These are phyloP conservation scores for Fusarium haematococcum DNA, from an alignment of 2,329 filamentous ascomycete species.

Conservation along the genomic window DNA sequence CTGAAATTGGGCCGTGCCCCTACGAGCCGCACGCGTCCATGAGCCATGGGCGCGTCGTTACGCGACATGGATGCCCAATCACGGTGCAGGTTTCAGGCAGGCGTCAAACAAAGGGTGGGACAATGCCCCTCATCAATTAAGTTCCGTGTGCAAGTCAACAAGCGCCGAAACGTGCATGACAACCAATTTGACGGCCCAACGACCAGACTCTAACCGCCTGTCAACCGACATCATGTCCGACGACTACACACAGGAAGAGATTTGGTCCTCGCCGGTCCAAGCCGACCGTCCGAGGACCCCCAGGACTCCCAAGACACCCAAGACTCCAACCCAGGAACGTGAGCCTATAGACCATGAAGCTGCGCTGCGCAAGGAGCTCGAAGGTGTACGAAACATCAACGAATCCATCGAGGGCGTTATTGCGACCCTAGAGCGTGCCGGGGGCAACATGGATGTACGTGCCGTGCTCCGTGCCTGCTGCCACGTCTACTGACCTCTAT, in stretches of 20 bases:
- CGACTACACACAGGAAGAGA: constrained; percentile 61
- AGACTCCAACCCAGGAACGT: constrained; percentile 58
- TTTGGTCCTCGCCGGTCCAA: constrained; percentile 58
- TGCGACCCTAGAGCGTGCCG: constrained; percentile 76
- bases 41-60: constrained; percentile 46
- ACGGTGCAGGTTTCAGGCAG: constrained; percentile 17
- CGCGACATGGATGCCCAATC: constrained; percentile 45
- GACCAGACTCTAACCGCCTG: background rate
- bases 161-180: constrained; percentile 25
- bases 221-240: constrained; percentile 55
- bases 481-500: constrained; percentile 28
- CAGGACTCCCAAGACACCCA: constrained; percentile 61
- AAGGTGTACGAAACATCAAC: constrained; percentile 88
- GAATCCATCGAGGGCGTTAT: constrained; percentile 84
- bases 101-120: constrained; percentile 28
- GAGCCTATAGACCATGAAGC: constrained; percentile 75
- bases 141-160: constrained; percentile 24
- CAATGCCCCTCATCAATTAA: constrained; percentile 41
- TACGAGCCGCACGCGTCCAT: constrained; percentile 39
- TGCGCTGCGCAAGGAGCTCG: constrained; percentile 80
- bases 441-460: constrained; percentile 79
- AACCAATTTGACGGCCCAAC: background rate
- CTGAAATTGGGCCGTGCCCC: constrained; percentile 21
- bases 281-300: constrained; percentile 50
- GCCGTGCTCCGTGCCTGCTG: constrained; percentile 7